Percentiles rank a stretch among this genome's conserved stretches.
Conservation (phyloP, 345 rosid species). For the Eucalyptus albens region DNA sequence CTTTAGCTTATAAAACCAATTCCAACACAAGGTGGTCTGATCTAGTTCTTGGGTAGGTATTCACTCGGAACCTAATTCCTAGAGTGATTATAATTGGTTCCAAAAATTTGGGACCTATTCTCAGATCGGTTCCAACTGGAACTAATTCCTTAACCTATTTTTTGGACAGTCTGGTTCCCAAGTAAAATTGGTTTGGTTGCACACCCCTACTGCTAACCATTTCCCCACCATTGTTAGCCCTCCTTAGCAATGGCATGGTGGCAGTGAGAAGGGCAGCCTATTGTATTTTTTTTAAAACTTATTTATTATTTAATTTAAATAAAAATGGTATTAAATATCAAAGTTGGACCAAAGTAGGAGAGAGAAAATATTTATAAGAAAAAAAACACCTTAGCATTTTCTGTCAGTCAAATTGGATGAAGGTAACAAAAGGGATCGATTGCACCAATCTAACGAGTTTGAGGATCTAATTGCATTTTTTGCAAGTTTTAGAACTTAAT, state of each 20-base stretch:
- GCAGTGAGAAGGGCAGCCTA: rapidly evolving
- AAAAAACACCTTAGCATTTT: no score
- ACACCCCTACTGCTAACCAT: background rate
- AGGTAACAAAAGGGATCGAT: no score
- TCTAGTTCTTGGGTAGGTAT: rapidly evolving
- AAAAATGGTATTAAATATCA: no score
- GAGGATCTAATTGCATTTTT: no score
- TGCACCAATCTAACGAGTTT: no score
- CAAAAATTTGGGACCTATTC: background rate
- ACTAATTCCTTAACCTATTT: background rate
- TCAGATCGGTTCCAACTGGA: rapidly evolving
- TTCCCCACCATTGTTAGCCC: no score
- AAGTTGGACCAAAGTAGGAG: no score
- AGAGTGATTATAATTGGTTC: rapidly evolving
- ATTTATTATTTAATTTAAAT: no score
- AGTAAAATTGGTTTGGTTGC: background rate
- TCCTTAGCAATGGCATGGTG: rapidly evolving
- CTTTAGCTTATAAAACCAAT: no score
- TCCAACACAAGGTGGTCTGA: background rate
- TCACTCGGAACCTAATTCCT: background rate
- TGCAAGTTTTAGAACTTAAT: no score
- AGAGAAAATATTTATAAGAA: no score
- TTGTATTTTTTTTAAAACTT: no score
- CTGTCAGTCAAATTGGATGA: rapidly evolving
- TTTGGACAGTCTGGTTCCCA: rapidly evolving